phyloP scores from a whole-genome alignment of 805 yeast species.

The Saturnispora quitensis region DNA sequence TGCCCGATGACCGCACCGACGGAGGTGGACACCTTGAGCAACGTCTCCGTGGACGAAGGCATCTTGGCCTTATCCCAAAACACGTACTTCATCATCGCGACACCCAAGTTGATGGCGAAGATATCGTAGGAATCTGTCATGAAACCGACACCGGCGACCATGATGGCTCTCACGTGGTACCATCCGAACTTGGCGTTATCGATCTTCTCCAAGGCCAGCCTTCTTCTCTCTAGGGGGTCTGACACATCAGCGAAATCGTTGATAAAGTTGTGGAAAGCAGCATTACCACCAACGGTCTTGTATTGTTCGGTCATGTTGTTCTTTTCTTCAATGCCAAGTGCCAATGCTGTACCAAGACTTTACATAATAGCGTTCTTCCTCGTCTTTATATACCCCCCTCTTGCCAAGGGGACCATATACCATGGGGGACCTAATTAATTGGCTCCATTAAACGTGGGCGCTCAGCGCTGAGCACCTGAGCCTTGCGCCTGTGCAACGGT shows the following conservation, averaged over 20 bases:
- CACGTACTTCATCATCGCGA: constrained; percentile 69
- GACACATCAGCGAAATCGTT: constrained; percentile 74
- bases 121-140: constrained; percentile 89
- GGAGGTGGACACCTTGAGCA: constrained; percentile 81
- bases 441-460: neutral
- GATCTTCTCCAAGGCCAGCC: constrained; percentile 75
- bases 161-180: constrained; percentile 74
- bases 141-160: constrained; percentile 91
- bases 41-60: constrained; percentile 66
- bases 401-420: neutral
- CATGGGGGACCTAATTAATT: neutral
- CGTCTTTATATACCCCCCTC: neutral
- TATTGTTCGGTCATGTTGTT: constrained; percentile 2
- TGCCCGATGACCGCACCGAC: constrained; percentile 94
- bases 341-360: neutral
- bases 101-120: constrained; percentile 78
- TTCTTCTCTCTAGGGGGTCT: constrained; percentile 81
- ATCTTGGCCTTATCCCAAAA: constrained; percentile 48
- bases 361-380: neutral
- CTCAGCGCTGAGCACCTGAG: constrained; percentile 1
- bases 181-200: constrained; percentile 74
- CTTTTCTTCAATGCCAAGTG: neutral
- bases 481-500: neutral
- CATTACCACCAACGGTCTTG: constrained; percentile 63
- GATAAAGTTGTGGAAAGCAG: constrained; percentile 76